phyloP scores from a whole-genome alignment of 768 basidiomycete species.

The Saitozyma podzolica region DNA sequence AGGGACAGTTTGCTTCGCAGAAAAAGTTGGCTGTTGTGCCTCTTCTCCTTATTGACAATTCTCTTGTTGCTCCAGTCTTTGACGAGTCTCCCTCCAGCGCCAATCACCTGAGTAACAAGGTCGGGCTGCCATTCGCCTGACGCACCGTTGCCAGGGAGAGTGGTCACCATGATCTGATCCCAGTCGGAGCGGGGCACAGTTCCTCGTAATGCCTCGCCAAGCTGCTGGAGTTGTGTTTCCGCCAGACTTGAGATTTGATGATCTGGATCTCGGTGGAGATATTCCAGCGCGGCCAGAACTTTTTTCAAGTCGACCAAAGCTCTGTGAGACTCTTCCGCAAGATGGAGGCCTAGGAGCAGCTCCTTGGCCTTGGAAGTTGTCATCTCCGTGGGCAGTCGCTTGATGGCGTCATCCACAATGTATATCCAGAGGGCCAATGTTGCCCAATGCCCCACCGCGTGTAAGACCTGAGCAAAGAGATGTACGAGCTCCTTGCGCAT shows the following conservation, averaged over 20 bases:
- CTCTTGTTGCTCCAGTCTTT: background rate
- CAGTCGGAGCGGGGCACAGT: too few relatives aligned
- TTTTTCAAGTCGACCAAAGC: too few relatives aligned
- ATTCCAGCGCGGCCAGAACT: too few relatives aligned
- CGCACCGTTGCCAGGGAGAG: too few relatives aligned
- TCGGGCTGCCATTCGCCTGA: too few relatives aligned
- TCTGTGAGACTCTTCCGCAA: too few relatives aligned
- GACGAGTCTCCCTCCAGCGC: background rate
- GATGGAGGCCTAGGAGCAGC: too few relatives aligned
- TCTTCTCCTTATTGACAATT: background rate
- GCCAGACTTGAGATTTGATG: too few relatives aligned
- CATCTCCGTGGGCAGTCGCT: background rate
- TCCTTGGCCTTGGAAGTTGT: too few relatives aligned
- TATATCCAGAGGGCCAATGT: constrained; percentile 20
- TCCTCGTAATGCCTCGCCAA: too few relatives aligned
- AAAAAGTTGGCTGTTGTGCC: constrained; percentile 34
- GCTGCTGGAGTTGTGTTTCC: too few relatives aligned
- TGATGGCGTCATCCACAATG: constrained; percentile 5
- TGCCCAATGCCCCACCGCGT: constrained; percentile 19
- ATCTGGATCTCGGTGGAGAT: too few relatives aligned
- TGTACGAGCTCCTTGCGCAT: constrained; percentile 38
- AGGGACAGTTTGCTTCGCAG: constrained; percentile 28
- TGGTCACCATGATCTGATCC: background rate
- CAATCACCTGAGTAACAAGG: background rate
- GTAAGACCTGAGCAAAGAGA: constrained; percentile 16